Base-by-base conservation (phyloP, 2,329 filamentous ascomycete species). In the Geosmithia putterillii region DNA sequence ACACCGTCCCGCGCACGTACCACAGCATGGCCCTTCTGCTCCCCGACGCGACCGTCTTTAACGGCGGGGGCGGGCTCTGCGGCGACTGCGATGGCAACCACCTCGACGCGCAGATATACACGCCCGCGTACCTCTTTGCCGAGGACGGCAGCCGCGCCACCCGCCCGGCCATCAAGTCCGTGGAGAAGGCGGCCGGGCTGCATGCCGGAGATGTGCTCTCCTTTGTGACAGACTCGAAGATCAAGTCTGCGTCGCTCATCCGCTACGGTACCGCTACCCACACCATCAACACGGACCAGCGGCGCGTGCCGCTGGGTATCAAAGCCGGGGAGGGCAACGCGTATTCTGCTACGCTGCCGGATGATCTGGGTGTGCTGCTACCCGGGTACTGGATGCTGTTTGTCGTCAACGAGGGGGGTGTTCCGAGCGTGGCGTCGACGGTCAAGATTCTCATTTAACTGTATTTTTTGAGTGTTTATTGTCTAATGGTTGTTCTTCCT, bases 251-350 rank as follows among this genome's bases (percentile, higher is more conserved):
- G 5, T 60, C 65, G 0, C 52, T 78, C 14, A 54, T 79, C 22
- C 62, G 74, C 6, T 63, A 66, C 39, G 67, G 71, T 1, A 65
- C 62, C 3, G 59, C 60, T 4, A 79, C 75, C 0, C 74, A 78
- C 52, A 67, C 71, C 2, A 64, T 77, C 40, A 73, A 79, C 50
- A 78, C 68, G 0, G 75, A 79, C 53, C 73, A 78, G 58, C 57
- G 75, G 19, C 65, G 74, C 8, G 61, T 79, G 40, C 60, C 68
- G 14, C 54, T 75, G 19, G 58, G 53, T 3, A 46, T 57, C 7
- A 40, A 18, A 9, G 17, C 7, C 7, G 18, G 3, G 36, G 9
- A 9, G 4, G 36, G 25, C 17, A 37, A 15, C 17, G 20, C 20
- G 28, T 38, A 19, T 17, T 23, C 41, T 7, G 22, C 37, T 9